These are phyloP conservation scores for Avicennia marina DNA, from an alignment of 257 asterid genomes.

Conservation along the genomic window DNA sequence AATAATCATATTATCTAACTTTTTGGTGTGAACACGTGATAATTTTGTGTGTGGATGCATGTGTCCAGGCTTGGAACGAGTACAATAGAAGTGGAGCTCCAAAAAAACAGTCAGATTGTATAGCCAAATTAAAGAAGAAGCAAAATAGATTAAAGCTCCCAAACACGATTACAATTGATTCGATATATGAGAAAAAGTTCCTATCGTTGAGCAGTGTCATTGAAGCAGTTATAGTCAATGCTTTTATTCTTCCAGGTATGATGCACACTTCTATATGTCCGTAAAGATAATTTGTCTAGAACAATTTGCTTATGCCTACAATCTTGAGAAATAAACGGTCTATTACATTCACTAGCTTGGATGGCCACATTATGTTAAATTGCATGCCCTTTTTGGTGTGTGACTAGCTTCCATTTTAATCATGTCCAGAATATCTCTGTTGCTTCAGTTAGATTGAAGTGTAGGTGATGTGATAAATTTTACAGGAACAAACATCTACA, in stretches of 20 bases:
- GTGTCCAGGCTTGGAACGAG: slow-evolving; percentile 85
- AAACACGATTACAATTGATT: slow-evolving; percentile 70
- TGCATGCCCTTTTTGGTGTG: background rate
- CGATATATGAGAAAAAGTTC: slow-evolving; percentile 77
- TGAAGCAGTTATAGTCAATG: slow-evolving; percentile 80
- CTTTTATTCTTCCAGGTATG: slow-evolving; percentile 80
- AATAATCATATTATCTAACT: background rate
- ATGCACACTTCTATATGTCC: no score
- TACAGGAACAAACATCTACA: slow-evolving; percentile 73
- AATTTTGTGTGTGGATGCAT: slow-evolving; percentile 12
- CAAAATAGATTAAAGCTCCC: slow-evolving; percentile 68
- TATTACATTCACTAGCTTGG: background rate
- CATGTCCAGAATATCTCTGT: background rate
- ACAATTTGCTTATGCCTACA: background rate
- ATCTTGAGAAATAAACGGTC: no score
- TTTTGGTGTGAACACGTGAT: slow-evolving; percentile 7
- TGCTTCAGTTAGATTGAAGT: slow-evolving; percentile 10
- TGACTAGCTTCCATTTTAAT: slow-evolving; percentile 9
- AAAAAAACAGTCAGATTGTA: slow-evolving; percentile 58
- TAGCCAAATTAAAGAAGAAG: slow-evolving; percentile 56
- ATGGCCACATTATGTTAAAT: background rate
- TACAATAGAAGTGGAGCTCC: slow-evolving; percentile 73
- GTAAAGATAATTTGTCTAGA: background rate
- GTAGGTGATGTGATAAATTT: slow-evolving; percentile 3
- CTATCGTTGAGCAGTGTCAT: slow-evolving; percentile 71